Percentiles rank a stretch among this genome's conserved stretches.
These are phyloP conservation scores for Acanthamoeba divionensis DNA, from an alignment of 208 protist genomes.

Conservation along the genomic window DNA sequence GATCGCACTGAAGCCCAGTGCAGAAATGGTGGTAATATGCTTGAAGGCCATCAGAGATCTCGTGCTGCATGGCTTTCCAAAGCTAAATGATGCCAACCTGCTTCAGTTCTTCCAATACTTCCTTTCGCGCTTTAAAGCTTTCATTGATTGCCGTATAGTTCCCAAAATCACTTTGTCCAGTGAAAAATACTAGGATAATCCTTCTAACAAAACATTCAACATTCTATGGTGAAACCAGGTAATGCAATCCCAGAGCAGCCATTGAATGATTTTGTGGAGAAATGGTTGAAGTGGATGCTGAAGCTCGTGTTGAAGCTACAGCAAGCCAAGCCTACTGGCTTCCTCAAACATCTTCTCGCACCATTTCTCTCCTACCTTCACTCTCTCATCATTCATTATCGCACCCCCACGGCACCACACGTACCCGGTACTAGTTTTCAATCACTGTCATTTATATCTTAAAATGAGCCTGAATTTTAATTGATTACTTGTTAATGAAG, in stretches of 20 bases:
- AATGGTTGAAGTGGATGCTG: constrained; percentile 5
- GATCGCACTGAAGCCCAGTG: background rate
- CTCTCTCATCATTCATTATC: background rate
- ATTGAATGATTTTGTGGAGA: constrained; percentile 14
- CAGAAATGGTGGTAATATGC: constrained; percentile 12
- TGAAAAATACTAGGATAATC: no score
- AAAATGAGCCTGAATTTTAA: background rate
- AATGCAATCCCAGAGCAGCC: constrained; percentile 26
- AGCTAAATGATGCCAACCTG: background rate
- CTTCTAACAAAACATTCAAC: no score
- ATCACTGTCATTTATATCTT: background rate
- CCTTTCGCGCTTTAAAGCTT: background rate
- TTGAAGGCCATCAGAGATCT: constrained; percentile 26
- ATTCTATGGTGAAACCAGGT: no score
- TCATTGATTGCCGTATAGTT: constrained; percentile 33
- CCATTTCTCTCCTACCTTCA: constrained; percentile 27
- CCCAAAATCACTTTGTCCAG: no score
- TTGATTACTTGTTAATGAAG: background rate
- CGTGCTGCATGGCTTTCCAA: constrained; percentile 1
- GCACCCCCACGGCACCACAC: background rate
- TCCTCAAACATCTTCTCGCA: constrained; percentile 24
- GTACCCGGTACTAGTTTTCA: background rate
- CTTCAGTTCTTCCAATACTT: constrained; percentile 31
- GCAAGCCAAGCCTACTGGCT: constrained; percentile 41
- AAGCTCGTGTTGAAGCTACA: constrained; percentile 43